Evolutionary conservation across 2,329 filamentous ascomycete species (phyloP).

Genomic region (Talaromyces sp.): DNA sequence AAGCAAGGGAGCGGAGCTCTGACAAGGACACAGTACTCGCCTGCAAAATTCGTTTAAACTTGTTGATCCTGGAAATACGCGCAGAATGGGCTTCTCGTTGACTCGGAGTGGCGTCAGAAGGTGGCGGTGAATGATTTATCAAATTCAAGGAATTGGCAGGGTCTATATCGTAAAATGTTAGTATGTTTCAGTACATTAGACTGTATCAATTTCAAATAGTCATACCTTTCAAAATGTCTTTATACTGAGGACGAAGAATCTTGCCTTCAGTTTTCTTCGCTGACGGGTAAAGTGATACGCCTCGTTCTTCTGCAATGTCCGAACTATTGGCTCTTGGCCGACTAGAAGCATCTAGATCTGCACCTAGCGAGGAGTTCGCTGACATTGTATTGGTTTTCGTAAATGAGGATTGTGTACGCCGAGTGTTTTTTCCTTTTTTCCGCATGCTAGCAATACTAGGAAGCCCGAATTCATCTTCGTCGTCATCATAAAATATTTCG

Average conservation of each 20-base stretch:
- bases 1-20: conserved; percentile 80
- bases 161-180: conserved; percentile 37
- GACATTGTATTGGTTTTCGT: conserved; percentile 19
- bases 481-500: conserved; percentile 76
- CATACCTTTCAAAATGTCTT: conserved; percentile 78
- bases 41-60: conserved; percentile 95
- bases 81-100: conserved; percentile 83
- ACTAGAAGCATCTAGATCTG: conserved; percentile 35
- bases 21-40: conserved; percentile 81
- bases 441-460: conserved; percentile 91
- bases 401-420: conserved; percentile 43
- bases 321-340: conserved; percentile 75
- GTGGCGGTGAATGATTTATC: conserved; percentile 78
- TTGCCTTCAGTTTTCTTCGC: conserved; percentile 90
- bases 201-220: background rate
- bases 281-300: conserved; percentile 76
- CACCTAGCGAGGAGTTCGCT: conserved; percentile 21
- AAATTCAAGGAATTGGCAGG: conserved; percentile 93
- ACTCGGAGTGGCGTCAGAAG: conserved; percentile 71
- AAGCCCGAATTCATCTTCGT: conserved; percentile 92
- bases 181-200: background rate
- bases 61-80: conserved; percentile 90
- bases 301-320: conserved; percentile 89
- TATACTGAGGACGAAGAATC: conserved; percentile 94
- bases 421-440: conserved; percentile 56